These are phyloP conservation scores for Strigomonas galati DNA, from an alignment of 208 protist genomes.

Conservation along the genomic window DNA sequence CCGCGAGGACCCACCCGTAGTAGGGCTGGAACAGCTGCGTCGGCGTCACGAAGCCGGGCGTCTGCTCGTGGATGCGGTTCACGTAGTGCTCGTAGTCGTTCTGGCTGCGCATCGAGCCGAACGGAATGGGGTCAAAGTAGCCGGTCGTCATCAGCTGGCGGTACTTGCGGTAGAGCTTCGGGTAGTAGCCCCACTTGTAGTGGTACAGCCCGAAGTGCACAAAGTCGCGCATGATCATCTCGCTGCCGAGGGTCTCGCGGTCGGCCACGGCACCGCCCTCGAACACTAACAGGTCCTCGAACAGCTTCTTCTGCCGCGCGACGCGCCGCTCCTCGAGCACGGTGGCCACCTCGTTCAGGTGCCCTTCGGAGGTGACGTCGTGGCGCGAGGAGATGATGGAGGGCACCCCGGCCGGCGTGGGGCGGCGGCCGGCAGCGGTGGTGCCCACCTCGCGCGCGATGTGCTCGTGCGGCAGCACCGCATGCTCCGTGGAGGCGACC, in stretches of 20 bases:
- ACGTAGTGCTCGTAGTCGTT: conserved; percentile 81
- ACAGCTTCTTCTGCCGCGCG: conserved; percentile 58
- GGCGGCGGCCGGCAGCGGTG: neutral
- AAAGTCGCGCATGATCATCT: conserved; percentile 85
- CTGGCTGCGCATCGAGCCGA: conserved; percentile 70
- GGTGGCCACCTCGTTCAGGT: conserved; percentile 35
- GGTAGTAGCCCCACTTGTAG: conserved; percentile 87
- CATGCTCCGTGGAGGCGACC: neutral
- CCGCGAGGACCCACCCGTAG: conserved; percentile 84
- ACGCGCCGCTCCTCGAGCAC: conserved; percentile 65
- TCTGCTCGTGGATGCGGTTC: conserved; percentile 68
- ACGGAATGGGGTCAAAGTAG: conserved; percentile 87
- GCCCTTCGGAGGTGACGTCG: conserved; percentile 46
- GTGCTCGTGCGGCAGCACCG: conserved; percentile 1
- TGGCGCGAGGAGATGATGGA: conserved; percentile 46
- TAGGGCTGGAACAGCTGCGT: conserved; percentile 86
- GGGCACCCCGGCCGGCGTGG: conserved; percentile 21
- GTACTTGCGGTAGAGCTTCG: conserved; percentile 85
- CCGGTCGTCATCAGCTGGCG: conserved; percentile 77
- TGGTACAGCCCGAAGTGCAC: conserved; percentile 87
- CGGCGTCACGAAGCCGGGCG: conserved; percentile 69
- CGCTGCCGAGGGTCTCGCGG: conserved; percentile 52
- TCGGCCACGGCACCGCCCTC: conserved; percentile 77
- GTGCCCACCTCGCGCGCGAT: neutral
- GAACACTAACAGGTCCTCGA: conserved; percentile 85